Conservation (phyloP, 192 early-diverging fungal genomes). For the Backusella parvicylindrica region DNA sequence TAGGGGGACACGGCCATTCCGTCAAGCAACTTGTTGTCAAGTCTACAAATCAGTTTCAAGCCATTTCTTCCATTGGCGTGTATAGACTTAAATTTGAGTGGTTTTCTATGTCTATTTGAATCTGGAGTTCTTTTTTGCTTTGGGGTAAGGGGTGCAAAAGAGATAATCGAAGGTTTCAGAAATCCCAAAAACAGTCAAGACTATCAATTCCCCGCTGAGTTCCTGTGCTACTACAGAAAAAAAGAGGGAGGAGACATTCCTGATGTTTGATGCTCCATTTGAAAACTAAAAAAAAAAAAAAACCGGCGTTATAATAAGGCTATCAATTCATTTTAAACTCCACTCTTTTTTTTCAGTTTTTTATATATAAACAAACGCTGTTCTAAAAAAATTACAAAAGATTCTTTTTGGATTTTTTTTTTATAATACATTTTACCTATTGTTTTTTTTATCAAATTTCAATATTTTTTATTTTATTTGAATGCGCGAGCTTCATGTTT, state of each 20-base stretch:
- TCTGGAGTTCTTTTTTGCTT: background rate
- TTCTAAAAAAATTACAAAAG: conserved; percentile 3
- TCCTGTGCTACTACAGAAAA: conserved; percentile 4
- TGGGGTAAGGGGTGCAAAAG: background rate
- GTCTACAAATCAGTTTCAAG: background rate
- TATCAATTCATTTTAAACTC: background rate
- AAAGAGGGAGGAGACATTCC: background rate
- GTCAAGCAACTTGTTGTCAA: background rate
- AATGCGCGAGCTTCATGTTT: conserved; percentile 6
- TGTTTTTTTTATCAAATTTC: background rate
- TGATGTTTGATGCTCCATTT: conserved; percentile 3
- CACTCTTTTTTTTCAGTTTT: background rate
- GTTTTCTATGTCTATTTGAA: background rate
- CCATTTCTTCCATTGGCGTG: background rate
- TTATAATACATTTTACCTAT: background rate
- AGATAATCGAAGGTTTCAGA: conserved; percentile 2
- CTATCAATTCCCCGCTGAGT: conserved; percentile 2
- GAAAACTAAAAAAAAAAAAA: background rate
- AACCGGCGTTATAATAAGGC: conserved; percentile 2
- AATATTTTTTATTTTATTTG: background rate
- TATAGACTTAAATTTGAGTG: conserved; percentile 1
- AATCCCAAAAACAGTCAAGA: background rate
- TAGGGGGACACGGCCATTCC: background rate
- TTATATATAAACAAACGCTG: conserved; percentile 5
- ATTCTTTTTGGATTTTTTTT: conserved; percentile 6